phyloP scores from a whole-genome alignment of 495 filamentous ascomycete species.

The Copromyces sp. region DNA sequence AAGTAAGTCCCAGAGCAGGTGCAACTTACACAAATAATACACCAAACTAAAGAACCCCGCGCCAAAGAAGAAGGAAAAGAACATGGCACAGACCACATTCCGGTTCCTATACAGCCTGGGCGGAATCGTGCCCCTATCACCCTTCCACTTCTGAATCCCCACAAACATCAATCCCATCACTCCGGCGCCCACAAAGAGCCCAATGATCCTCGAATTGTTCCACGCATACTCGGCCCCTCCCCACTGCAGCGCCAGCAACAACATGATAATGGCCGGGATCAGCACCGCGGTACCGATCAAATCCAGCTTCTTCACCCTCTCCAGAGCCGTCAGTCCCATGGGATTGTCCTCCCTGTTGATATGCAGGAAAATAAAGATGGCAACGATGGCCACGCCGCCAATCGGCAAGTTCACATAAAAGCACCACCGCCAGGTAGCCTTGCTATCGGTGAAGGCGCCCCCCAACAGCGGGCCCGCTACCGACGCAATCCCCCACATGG shows the following conservation, averaged over 20 bases:
- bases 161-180: conserved; percentile 40
- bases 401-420: conserved; percentile 55
- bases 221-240: conserved; percentile 48
- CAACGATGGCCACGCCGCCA: conserved; percentile 45
- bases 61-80: conserved; percentile 51
- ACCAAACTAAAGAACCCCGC: conserved; percentile 57
- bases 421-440: conserved; percentile 45
- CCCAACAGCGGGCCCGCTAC: conserved; percentile 35
- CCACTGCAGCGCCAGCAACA: conserved; percentile 56
- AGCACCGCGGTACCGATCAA: conserved; percentile 40
- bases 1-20: not conserved
- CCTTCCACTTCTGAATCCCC: conserved; percentile 39
- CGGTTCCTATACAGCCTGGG: conserved; percentile 46
- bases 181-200: conserved; percentile 38
- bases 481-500: conserved; percentile 70
- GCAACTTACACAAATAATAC: conserved; percentile 53
- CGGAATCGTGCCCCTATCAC: conserved; percentile 45
- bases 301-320: conserved; percentile 41
- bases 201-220: conserved; percentile 32
- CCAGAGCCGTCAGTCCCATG: conserved; percentile 19
- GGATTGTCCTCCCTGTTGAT: conserved; percentile 27
- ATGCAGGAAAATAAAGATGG: conserved; percentile 44
- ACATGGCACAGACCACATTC: conserved; percentile 39
- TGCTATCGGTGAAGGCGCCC: conserved; percentile 35
- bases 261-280: conserved; percentile 42